These are phyloP conservation scores for Pichia nanzhaoensis DNA, from an alignment of 805 yeast genomes.

Conservation along the genomic window DNA sequence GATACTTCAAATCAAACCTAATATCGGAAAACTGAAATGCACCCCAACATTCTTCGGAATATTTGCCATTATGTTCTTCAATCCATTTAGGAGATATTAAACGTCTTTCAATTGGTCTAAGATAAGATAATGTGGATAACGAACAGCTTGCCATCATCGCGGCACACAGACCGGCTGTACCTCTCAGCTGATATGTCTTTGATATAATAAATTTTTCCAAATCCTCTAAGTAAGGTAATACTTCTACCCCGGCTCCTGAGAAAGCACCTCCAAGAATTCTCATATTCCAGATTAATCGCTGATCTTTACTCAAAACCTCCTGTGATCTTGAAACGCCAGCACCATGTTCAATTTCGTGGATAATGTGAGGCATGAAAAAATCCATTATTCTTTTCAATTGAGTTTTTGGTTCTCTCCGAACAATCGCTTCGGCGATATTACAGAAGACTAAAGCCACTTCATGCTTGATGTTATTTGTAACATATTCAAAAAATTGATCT, in stretches of 20 bases:
- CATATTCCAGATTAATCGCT: slow-evolving; percentile 63
- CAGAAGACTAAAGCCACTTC: slow-evolving; percentile 62
- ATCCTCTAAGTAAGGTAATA: slow-evolving; percentile 40
- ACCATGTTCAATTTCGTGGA: slow-evolving; percentile 68
- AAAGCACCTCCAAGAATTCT: slow-evolving; percentile 63
- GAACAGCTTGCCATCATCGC: slow-evolving; percentile 57
- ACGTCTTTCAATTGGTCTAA: slow-evolving; percentile 51
- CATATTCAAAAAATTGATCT: slow-evolving; percentile 46
- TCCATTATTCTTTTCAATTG: slow-evolving; percentile 40
- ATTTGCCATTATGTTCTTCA: slow-evolving; percentile 28
- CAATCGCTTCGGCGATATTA: slow-evolving; percentile 64
- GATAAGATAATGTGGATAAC: slow-evolving; percentile 54
- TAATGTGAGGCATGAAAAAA: slow-evolving; percentile 44
- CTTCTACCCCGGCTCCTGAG: slow-evolving; percentile 54
- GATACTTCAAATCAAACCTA: slow-evolving; percentile 42
- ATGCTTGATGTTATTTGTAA: slow-evolving; percentile 52
- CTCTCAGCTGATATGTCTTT: slow-evolving; percentile 36
- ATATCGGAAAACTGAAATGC: slow-evolving; percentile 53
- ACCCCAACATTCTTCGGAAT: slow-evolving; percentile 63
- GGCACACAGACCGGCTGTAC: slow-evolving; percentile 56
- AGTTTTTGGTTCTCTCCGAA: slow-evolving; percentile 51
- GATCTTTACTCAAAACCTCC: slow-evolving; percentile 73
- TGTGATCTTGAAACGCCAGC: slow-evolving; percentile 70
- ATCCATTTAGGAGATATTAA: slow-evolving; percentile 43
- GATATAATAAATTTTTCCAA: slow-evolving; percentile 43